Percentiles rank a stretch among this genome's conserved stretches.
These are phyloP conservation scores for Hirschfeldia incana DNA, from an alignment of 345 rosid genomes.

Conservation along the genomic window DNA sequence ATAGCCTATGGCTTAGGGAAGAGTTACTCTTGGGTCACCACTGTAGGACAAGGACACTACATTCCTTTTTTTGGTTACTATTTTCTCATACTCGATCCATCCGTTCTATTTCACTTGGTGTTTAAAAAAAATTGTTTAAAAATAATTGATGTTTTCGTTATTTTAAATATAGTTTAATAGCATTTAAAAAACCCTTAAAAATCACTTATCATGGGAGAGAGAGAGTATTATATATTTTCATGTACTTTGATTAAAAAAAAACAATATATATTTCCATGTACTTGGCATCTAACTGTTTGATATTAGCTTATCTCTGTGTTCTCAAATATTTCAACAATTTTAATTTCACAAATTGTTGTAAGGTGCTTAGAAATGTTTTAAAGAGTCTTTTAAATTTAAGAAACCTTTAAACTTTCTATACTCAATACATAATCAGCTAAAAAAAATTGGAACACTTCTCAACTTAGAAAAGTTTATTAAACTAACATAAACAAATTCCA, in stretches of 20 bases:
- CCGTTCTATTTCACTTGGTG: not conserved
- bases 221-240: not conserved
- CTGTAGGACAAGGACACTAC: slow-evolving; percentile 36
- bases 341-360: not conserved
- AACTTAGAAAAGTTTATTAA: not conserved
- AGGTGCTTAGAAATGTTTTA: not conserved
- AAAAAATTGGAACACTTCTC: not conserved
- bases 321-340: not conserved
- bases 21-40: slow-evolving; percentile 35
- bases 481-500: not conserved
- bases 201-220: too few species aligned
- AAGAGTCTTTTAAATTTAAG: not conserved
- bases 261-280: too few species aligned
- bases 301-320: not conserved
- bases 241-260: too few species aligned
- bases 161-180: too few species aligned
- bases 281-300: not conserved
- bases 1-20: slow-evolving; percentile 42
- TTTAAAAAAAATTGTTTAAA: too few species aligned
- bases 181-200: too few species aligned
- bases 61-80: not conserved
- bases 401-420: not conserved
- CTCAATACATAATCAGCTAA: not conserved
- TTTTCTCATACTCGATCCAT: slow-evolving; percentile 1
- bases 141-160: too few species aligned